Percentiles rank a stretch among this genome's conserved stretches.
Conservation (phyloP, 495 filamentous ascomycete genomes). For the Lepraria neglecta region DNA sequence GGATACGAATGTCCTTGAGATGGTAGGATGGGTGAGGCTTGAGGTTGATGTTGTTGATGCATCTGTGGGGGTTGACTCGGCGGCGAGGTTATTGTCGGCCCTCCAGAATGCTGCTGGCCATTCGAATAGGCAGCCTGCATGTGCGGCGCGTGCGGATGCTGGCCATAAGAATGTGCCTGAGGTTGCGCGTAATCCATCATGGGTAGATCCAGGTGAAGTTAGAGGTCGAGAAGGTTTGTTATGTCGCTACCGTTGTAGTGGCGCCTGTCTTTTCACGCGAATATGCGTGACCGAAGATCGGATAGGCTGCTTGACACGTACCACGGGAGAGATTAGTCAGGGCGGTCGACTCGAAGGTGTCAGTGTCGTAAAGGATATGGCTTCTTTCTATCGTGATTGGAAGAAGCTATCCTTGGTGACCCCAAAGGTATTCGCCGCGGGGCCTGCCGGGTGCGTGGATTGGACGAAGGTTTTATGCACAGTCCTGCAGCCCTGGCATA, state of each 20-base stretch:
- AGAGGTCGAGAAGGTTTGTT: slow-evolving; percentile 20
- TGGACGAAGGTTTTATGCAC: slow-evolving; percentile 26
- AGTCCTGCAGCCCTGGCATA: slow-evolving; percentile 28
- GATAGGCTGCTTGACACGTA: slow-evolving; percentile 19
- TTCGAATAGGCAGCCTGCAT: slow-evolving; percentile 45
- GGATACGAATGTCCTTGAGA: slow-evolving; percentile 49
- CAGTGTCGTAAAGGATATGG: slow-evolving; percentile 9
- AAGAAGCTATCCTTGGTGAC: slow-evolving; percentile 21
- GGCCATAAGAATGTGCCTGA: slow-evolving; percentile 48
- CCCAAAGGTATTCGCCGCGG: slow-evolving; percentile 15
- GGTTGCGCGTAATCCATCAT: slow-evolving; percentile 54
- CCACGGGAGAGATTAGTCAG: slow-evolving; percentile 21
- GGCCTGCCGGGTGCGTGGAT: slow-evolving; percentile 26
- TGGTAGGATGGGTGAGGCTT: slow-evolving; percentile 50
- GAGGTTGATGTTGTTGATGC: slow-evolving; percentile 46
- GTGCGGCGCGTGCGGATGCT: slow-evolving; percentile 50
- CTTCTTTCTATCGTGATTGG: slow-evolving; percentile 26
- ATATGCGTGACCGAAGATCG: slow-evolving; percentile 16
- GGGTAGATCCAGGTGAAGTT: slow-evolving; percentile 18
- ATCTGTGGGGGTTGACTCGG: slow-evolving; percentile 48
- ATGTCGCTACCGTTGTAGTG: slow-evolving; percentile 16
- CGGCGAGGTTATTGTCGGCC: slow-evolving; percentile 48
- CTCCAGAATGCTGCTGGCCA: slow-evolving; percentile 41
- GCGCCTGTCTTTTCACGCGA: slow-evolving; percentile 23
- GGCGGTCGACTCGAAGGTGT: slow-evolving; percentile 17